Conservation (phyloP, 768 basidiomycete species). For the Collybia mongolica region DNA sequence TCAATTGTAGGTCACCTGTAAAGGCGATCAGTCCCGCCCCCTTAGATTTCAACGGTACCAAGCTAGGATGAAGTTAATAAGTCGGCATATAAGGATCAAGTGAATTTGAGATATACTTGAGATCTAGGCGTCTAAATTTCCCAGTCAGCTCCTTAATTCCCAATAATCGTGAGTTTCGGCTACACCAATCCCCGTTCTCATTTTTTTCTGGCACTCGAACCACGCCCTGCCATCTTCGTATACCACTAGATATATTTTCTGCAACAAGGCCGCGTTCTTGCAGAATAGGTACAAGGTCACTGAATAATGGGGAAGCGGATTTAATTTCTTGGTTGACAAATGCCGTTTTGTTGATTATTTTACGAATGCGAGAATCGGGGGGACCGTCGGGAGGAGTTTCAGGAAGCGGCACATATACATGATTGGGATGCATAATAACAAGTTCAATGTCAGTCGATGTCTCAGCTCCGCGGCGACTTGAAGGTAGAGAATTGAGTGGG, state of each 20-base stretch:
- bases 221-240: conserved; percentile 51
- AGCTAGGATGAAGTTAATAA: conserved; percentile 20
- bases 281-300: conserved; percentile 41
- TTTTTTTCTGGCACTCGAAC: conserved; percentile 41
- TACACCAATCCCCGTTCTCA: conserved; percentile 15
- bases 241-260: conserved; percentile 26
- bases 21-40: conserved; percentile 52
- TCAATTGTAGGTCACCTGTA: conserved; percentile 58
- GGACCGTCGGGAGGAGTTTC: conserved; percentile 15
- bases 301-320: conserved; percentile 17
- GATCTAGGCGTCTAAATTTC: conserved; percentile 33
- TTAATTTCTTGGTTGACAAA: neutral
- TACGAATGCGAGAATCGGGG: neutral
- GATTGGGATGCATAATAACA: conserved; percentile 44
- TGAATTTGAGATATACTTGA: conserved; percentile 29
- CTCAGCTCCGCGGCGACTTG: conserved; percentile 46
- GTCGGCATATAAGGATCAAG: conserved; percentile 1
- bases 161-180: conserved; percentile 20
- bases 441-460: conserved; percentile 37
- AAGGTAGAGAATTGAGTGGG: neutral
- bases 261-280: conserved; percentile 44
- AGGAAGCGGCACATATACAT: conserved; percentile 41
- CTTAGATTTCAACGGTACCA: conserved; percentile 46
- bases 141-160: conserved; percentile 31
- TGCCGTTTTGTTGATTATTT: neutral